Evolutionary conservation across 31 red algal species (phyloP), one percentile per base, ranked within the genome.

Genomic region (Endocladia muricata): DNA sequence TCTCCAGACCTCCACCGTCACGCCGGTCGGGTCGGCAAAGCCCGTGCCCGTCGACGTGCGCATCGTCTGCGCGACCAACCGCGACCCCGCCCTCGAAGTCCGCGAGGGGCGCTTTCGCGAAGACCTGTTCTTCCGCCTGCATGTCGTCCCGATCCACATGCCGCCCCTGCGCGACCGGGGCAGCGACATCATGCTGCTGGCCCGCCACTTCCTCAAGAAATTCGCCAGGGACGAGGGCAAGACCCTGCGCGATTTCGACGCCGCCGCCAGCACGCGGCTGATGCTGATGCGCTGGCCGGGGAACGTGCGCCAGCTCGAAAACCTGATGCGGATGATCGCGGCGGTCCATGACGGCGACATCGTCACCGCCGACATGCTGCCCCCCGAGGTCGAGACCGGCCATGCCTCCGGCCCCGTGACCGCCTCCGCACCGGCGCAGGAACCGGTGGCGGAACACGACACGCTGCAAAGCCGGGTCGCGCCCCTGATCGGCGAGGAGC

Each of bases 301-400:
- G 7, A 70, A 70, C 38, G 65, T 70, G 29, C 31, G 65, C 17
- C 33, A 70, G 29, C 32, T 70, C 8, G 7, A 40, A 37, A 70
- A 70, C 38, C 8, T 42, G 38, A 25, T 70, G n/a, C n/a, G n/a
- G n/a, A n/a, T n/a, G n/a, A n/a, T n/a, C n/a, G n/a, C n/a, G n/a
- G n/a, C n/a, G n/a, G n/a, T n/a, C n/a, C n/a, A n/a, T n/a, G n/a
- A n/a, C n/a, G n/a, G n/a, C n/a, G n/a, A n/a, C n/a, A n/a, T n/a
- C n/a, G n/a, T n/a, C n/a, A n/a, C n/a, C n/a, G n/a, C n/a, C n/a
- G n/a, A n/a, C n/a, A n/a, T n/a, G n/a, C n/a, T n/a, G n/a, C n/a
- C n/a, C n/a, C n/a, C n/a, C n/a, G n/a, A n/a, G n/a, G n/a, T n/a
- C n/a, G n/a, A n/a, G n/a, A n/a, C n/a, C n/a, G n/a, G n/a, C n/a